Conservation (phyloP, 805 yeast species). For the Metschnikowia bowlesiae region DNA sequence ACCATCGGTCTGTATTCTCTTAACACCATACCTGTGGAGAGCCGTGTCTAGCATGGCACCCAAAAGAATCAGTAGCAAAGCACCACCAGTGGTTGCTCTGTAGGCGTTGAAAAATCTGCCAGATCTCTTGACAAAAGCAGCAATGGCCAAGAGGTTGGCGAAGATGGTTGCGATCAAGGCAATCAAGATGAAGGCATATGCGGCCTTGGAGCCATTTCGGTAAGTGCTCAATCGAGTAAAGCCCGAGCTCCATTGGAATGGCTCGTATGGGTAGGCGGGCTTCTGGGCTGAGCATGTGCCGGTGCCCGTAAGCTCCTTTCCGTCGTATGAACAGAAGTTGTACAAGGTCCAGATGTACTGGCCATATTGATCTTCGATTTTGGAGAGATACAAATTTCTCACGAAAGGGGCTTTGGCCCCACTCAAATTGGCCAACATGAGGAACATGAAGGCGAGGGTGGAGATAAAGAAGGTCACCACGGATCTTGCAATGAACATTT, state of each 20-base stretch:
- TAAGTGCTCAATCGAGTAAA: neutral
- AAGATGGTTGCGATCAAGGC: constrained; percentile 5
- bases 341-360: constrained; percentile 12
- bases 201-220: constrained; percentile 9
- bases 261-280: constrained; percentile 11
- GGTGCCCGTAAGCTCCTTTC: constrained; percentile 6
- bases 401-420: constrained; percentile 12
- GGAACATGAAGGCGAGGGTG: constrained; percentile 12
- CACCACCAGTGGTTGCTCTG: constrained; percentile 5
- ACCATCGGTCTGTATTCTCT: constrained; percentile 7
- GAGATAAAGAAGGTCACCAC: constrained; percentile 12
- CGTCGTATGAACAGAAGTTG: constrained; percentile 9
- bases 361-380: constrained; percentile 6
- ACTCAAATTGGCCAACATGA: constrained; percentile 12
- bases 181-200: constrained; percentile 6
- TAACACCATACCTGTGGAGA: constrained; percentile 8
- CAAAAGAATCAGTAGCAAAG: constrained; percentile 7
- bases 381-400: constrained; percentile 10
- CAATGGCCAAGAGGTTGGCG: constrained; percentile 4
- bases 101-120: constrained; percentile 2
- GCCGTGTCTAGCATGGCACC: constrained; percentile 9
- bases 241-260: constrained; percentile 12
- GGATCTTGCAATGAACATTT: constrained; percentile 8
- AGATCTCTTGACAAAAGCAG: constrained; percentile 5
- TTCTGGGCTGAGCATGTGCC: constrained; percentile 9